A percentile compares a stretch with the other conserved stretches of the same genome.
Evolutionary conservation across 2,329 filamentous ascomycete genomes (phyloP).

Genomic region (Dactylellina leptospora): DNA sequence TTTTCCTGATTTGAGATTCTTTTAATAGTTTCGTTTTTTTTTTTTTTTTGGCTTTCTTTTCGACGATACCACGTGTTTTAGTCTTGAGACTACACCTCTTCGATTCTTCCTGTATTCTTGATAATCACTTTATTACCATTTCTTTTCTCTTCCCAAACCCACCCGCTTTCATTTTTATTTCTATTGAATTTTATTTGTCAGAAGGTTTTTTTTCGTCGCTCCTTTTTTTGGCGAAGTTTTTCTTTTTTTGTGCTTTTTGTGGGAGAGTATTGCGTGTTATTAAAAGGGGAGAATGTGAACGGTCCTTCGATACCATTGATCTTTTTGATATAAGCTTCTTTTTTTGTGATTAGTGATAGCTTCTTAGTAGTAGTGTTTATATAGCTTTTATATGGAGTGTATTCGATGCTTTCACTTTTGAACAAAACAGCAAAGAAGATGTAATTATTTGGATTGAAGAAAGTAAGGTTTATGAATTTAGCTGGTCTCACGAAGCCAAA

Average conservation of each 20-base stretch:
- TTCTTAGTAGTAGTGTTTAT: slow-evolving; percentile 3
- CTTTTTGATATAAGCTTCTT: slow-evolving; percentile 15
- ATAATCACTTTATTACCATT: slow-evolving; percentile 1
- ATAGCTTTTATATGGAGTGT: not conserved
- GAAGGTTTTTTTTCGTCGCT: not conserved
- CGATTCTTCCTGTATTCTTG: slow-evolving; percentile 19
- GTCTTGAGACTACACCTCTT: not conserved
- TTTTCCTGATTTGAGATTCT: not conserved
- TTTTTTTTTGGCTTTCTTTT: not conserved
- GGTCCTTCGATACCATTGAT: slow-evolving; percentile 24
- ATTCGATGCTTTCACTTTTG: not conserved
- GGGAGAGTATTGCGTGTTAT: not conserved
- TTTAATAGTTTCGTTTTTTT: not conserved
- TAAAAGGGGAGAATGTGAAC: not conserved
- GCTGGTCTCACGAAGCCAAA: no score
- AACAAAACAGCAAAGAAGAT: no score
- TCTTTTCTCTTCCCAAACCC: not conserved
- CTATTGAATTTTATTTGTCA: not conserved
- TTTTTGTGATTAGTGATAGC: slow-evolving; percentile 19
- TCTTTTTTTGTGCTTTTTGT: not conserved
- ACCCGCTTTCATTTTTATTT: not conserved
- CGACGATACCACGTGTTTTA: slow-evolving; percentile 11
- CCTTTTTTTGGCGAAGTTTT: slow-evolving; percentile 1
- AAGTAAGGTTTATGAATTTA: no score
- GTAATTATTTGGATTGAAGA: no score